Conservation (phyloP, 2,329 filamentous ascomycete species). For the Arthrobotrys musiformis region DNA sequence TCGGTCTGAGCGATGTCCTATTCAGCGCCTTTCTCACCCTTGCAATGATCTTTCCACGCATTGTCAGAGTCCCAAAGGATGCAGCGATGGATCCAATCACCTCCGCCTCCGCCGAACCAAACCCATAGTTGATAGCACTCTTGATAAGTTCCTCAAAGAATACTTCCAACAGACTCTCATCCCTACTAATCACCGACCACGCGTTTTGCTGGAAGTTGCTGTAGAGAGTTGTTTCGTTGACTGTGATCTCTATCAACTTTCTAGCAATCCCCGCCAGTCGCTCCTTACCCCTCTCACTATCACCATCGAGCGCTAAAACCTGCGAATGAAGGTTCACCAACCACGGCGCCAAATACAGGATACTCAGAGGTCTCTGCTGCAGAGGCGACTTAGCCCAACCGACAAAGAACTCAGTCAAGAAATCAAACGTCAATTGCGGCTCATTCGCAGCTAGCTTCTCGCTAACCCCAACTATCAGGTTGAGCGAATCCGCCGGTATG, state of each 20-base stretch:
- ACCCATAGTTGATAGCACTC: constrained; percentile 67
- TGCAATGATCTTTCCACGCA: constrained; percentile 74
- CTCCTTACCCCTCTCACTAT: constrained; percentile 74
- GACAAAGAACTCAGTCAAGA: constrained; percentile 78
- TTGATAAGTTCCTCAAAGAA: constrained; percentile 76
- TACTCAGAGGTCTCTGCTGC: constrained; percentile 73
- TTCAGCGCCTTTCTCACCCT: constrained; percentile 75
- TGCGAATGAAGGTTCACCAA: constrained; percentile 71
- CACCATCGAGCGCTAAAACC: constrained; percentile 69
- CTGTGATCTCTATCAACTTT: constrained; percentile 74
- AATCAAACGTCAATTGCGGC: constrained; percentile 75
- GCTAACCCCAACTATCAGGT: constrained; percentile 75
- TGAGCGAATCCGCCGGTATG: constrained; percentile 72
- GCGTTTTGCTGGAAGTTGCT: constrained; percentile 73
- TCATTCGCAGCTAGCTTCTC: constrained; percentile 72
- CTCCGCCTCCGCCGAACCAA: constrained; percentile 71
- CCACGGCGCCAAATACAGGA: constrained; percentile 78
- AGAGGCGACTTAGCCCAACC: constrained; percentile 77
- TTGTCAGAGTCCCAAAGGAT: constrained; percentile 73
- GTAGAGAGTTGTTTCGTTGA: constrained; percentile 71
- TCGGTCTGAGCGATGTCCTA: constrained; percentile 74
- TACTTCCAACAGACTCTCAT: constrained; percentile 74
- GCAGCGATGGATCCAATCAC: constrained; percentile 72
- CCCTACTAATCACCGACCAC: constrained; percentile 73
- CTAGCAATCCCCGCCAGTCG: constrained; percentile 73